These are phyloP conservation scores for Chloroidium sp. DNA, from an alignment of 163 green algal genomes.

Conservation along the genomic window DNA sequence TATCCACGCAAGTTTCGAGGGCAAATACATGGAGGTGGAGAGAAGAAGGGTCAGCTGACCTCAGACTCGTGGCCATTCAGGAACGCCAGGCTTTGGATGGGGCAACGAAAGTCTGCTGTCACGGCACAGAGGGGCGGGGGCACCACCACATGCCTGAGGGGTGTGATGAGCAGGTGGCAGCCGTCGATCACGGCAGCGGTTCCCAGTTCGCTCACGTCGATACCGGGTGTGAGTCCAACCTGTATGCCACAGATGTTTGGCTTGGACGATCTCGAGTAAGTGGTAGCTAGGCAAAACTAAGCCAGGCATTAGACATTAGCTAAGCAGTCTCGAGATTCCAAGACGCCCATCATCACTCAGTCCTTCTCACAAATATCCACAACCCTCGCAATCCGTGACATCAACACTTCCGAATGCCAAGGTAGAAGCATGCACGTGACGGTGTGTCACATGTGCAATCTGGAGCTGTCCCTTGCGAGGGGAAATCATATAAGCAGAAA, in stretches of 20 bases:
- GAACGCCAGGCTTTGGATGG: slow-evolving; percentile 34
- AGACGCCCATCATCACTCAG: too few relatives aligned
- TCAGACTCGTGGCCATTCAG: slow-evolving; percentile 5
- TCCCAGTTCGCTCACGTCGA: slow-evolving; percentile 35
- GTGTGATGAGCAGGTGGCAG: slow-evolving; percentile 61
- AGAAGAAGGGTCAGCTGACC: neutral
- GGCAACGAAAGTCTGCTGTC: slow-evolving; percentile 25
- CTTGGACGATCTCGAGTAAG: too few relatives aligned
- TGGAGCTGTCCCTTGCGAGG: neutral
- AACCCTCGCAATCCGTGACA: too few relatives aligned
- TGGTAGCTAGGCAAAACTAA: slow-evolving; percentile 2
- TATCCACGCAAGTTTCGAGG: too few relatives aligned
- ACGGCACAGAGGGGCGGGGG: slow-evolving; percentile 73
- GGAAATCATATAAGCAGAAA: neutral
- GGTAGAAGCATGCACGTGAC: too few relatives aligned
- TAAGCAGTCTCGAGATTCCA: neutral
- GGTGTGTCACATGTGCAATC: neutral
- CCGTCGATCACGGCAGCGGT: slow-evolving; percentile 81
- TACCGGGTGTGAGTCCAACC: slow-evolving; percentile 7
- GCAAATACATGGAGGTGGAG: neutral
- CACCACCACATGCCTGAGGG: slow-evolving; percentile 52
- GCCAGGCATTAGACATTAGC: neutral
- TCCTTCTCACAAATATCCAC: too few relatives aligned
- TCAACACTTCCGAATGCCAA: too few relatives aligned
- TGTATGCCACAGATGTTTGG: neutral